Conservation (phyloP, 1,284 basidiomycete genomes). For the Cutaneotrichosporon daszewskae region DNA sequence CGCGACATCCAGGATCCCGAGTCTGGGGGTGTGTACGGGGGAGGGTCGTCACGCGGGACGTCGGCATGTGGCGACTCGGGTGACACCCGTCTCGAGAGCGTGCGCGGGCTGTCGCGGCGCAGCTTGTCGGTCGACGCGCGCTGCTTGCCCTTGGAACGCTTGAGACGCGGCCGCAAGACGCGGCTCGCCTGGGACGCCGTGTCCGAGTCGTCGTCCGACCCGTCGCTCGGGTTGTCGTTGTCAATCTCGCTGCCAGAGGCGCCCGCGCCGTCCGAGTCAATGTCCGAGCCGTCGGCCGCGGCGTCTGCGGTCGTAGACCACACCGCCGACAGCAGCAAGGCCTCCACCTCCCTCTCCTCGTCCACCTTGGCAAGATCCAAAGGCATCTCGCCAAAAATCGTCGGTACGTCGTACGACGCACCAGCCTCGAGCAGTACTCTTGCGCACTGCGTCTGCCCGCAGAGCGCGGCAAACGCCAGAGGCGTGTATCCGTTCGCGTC, state of each 20-base stretch:
- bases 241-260: conserved; percentile 39
- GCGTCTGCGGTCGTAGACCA: conserved; percentile 30
- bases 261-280: conserved; percentile 6
- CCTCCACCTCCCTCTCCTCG: conserved; percentile 51
- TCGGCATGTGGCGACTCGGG: conserved; percentile 5
- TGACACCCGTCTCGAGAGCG: conserved; percentile 13
- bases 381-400: conserved; percentile 70
- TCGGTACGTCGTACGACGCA: conserved; percentile 70
- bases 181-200: conserved; percentile 12
- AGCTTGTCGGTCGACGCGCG: neutral
- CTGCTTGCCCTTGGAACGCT: conserved; percentile 9
- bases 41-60: conserved; percentile 28
- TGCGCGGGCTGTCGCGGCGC: neutral
- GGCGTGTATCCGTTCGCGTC: conserved; percentile 89
- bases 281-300: conserved; percentile 4
- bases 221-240: conserved; percentile 43
- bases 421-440: conserved; percentile 67
- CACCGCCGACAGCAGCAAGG: conserved; percentile 43
- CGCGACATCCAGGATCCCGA: conserved; percentile 38
- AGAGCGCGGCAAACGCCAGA: conserved; percentile 76
- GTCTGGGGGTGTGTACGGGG: conserved; percentile 33
- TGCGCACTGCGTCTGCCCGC: conserved; percentile 61
- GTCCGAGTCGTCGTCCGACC: conserved; percentile 20
- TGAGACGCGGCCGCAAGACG: conserved; percentile 8
- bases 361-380: conserved; percentile 65